phyloP scores from a whole-genome alignment of 768 basidiomycete genomes.

The Boletales sp. region DNA sequence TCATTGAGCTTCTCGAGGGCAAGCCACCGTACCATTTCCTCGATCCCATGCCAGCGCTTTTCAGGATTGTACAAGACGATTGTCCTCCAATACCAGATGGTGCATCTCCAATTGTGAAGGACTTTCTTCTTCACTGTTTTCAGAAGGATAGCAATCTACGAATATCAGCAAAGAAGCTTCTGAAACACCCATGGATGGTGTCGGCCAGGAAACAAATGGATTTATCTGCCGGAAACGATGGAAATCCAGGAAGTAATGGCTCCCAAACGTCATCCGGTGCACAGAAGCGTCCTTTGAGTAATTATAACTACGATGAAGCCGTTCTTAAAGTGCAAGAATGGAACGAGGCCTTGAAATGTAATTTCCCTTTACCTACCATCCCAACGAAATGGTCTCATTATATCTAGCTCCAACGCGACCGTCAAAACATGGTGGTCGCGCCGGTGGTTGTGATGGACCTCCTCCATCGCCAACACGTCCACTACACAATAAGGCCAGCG shows the following conservation, averaged over 20 bases:
- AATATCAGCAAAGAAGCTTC: constrained; percentile 88
- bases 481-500: constrained; percentile 23
- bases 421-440: constrained; percentile 59
- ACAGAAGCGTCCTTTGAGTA: constrained; percentile 54
- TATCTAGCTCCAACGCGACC: constrained; percentile 65
- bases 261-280: constrained; percentile 33
- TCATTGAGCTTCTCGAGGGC: constrained; percentile 86
- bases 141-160: constrained; percentile 97
- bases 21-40: constrained; percentile 95
- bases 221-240: constrained; percentile 27
- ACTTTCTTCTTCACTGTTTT: constrained; percentile 96
- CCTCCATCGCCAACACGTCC: constrained; percentile 43
- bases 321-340: constrained; percentile 96
- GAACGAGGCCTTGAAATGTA: constrained; percentile 96
- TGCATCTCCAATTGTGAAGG: constrained; percentile 90
- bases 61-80: constrained; percentile 98
- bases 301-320: constrained; percentile 91
- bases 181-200: constrained; percentile 95
- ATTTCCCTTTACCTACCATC: constrained; percentile 14
- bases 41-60: constrained; percentile 97
- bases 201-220: constrained; percentile 74
- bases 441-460: constrained; percentile 33
- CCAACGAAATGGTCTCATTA: constrained; percentile 3
- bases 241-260: constrained; percentile 28
- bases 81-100: constrained; percentile 95